A percentile compares a stretch with the other conserved stretches of the same genome.
These are phyloP conservation scores for Lentinus brumalis DNA, from an alignment of 768 basidiomycete genomes.

Conservation along the genomic window DNA sequence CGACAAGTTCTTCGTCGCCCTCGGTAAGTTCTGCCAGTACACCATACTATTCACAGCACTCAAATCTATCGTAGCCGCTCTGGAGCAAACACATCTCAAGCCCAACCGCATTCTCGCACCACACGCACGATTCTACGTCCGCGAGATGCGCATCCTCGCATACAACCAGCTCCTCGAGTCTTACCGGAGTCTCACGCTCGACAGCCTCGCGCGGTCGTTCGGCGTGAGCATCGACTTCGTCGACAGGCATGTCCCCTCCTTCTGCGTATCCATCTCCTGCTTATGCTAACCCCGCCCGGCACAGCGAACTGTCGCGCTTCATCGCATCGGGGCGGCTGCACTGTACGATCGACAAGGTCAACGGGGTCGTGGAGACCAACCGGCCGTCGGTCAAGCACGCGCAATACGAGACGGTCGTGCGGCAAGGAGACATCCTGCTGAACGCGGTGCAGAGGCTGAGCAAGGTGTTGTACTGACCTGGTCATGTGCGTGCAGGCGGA, in stretches of 20 bases:
- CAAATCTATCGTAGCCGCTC: conserved; percentile 55
- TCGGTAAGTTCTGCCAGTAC: conserved; percentile 51
- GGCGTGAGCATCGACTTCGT: conserved; percentile 89
- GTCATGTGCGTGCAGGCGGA: neutral
- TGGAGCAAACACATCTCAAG: conserved; percentile 87
- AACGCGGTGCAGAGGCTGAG: conserved; percentile 87
- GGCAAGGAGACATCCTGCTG: conserved; percentile 87
- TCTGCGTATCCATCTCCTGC: neutral
- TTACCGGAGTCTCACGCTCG: conserved; percentile 87
- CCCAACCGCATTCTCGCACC: conserved; percentile 84
- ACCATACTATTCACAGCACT: no score
- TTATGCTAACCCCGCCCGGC: neutral
- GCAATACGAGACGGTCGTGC: conserved; percentile 91
- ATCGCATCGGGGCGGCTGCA: conserved; percentile 86
- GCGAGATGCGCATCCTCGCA: conserved; percentile 95
- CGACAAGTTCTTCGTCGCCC: conserved; percentile 88
- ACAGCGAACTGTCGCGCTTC: conserved; percentile 87
- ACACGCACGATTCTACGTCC: conserved; percentile 87
- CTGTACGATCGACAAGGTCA: conserved; percentile 93
- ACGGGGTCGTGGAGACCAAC: conserved; percentile 91
- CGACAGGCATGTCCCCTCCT: conserved; percentile 63
- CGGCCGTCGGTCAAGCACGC: conserved; percentile 74
- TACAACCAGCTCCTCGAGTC: conserved; percentile 91
- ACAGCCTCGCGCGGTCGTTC: conserved; percentile 83
- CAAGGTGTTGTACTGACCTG: conserved; percentile 71